These are phyloP conservation scores for Schizosaccharomyces versatilis DNA, from an alignment of 1,139 yeast species.

Conservation along the genomic window DNA sequence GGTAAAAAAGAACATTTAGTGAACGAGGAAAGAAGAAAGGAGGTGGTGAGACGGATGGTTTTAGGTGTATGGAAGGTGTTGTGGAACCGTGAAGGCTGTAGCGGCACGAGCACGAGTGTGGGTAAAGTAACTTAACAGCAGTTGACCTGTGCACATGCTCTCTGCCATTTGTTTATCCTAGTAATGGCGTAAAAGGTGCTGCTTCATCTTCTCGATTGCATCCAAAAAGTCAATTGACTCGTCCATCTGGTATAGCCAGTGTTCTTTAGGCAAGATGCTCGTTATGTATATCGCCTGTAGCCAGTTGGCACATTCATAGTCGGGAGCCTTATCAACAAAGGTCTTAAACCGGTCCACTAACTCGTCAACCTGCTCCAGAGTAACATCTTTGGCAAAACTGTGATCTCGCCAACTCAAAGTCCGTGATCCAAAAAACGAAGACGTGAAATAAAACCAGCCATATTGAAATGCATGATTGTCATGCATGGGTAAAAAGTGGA, in stretches of 20 bases:
- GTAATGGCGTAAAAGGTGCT: not conserved
- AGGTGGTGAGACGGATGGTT: too few species aligned
- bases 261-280: not conserved
- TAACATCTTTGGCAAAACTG: too few species aligned
- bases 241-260: not conserved
- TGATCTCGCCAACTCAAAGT: too few species aligned
- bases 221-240: not conserved
- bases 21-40: too few species aligned
- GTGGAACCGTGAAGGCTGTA: too few species aligned
- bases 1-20: too few species aligned
- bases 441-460: not conserved
- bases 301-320: not conserved
- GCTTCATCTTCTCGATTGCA: not conserved
- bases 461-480: not conserved
- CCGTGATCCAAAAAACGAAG: not conserved
- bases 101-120: too few species aligned
- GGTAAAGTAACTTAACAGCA: too few species aligned
- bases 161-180: too few species aligned
- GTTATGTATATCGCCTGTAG: not conserved
- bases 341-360: not conserved
- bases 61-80: too few species aligned
- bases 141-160: too few species aligned
- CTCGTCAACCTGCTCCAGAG: not conserved
- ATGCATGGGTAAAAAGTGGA: not conserved
- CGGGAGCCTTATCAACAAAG: not conserved